Percentiles rank a stretch among this genome's conserved stretches.
These are phyloP conservation scores for Suillus occidentalis DNA, from an alignment of 768 basidiomycete species.

Conservation along the genomic window DNA sequence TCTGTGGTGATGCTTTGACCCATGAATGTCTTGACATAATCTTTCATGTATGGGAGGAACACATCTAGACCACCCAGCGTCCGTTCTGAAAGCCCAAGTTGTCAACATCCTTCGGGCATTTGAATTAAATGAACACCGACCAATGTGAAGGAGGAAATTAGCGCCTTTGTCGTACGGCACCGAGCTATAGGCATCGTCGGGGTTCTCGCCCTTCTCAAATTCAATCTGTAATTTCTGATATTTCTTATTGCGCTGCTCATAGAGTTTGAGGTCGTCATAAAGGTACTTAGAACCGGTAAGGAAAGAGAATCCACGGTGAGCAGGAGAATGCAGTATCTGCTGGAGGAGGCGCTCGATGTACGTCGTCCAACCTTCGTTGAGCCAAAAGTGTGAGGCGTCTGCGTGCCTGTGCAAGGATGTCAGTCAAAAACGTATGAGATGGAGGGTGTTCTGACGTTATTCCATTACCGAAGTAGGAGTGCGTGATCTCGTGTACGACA, in stretches of 20 bases:
- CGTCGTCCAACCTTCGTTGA: conserved; percentile 93
- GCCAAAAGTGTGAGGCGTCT: conserved; percentile 80
- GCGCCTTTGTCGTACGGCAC: conserved; percentile 90
- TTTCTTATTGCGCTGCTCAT: conserved; percentile 53
- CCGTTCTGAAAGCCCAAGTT: conserved; percentile 44
- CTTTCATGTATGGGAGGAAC: conserved; percentile 80
- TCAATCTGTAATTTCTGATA: conserved; percentile 81
- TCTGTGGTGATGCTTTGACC: conserved; percentile 82
- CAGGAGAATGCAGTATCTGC: conserved; percentile 66
- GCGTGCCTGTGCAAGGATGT: conserved; percentile 48
- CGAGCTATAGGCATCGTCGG: conserved; percentile 71
- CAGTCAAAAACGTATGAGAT: conserved; percentile 5
- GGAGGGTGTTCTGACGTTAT: conserved; percentile 55
- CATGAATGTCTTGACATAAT: conserved; percentile 81
- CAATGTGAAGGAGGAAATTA: conserved; percentile 84
- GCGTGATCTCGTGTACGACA: conserved; percentile 82
- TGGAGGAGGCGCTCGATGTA: conserved; percentile 86
- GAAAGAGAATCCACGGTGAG: conserved; percentile 78
- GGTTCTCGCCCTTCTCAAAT: conserved; percentile 71
- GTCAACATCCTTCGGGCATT: background rate
- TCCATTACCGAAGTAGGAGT: conserved; percentile 94
- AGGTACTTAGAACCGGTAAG: conserved; percentile 74
- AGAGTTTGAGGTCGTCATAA: conserved; percentile 65
- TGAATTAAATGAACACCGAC: conserved; percentile 35
- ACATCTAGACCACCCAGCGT: conserved; percentile 79